Percentiles rank a stretch among this genome's conserved stretches.
Evolutionary conservation across 2,329 filamentous ascomycete genomes (phyloP).

Genomic region (Aspergillus sojae): DNA sequence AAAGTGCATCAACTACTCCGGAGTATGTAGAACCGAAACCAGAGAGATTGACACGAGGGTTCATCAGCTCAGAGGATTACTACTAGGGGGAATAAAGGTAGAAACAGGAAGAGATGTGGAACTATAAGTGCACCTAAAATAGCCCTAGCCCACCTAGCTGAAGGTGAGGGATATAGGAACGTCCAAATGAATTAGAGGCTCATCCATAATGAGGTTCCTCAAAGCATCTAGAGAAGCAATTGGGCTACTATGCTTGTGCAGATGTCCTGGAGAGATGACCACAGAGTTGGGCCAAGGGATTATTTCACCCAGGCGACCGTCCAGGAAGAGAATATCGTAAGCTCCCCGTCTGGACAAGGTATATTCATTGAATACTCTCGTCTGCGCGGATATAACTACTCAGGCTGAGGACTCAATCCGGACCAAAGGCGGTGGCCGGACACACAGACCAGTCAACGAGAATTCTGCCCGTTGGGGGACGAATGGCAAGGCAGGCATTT

Average conservation of each 20-base stretch:
- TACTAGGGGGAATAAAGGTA: too few species aligned
- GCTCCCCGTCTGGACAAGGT: background rate
- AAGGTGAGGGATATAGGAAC: background rate
- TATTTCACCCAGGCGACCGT: background rate
- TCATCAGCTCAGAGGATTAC: too few species aligned
- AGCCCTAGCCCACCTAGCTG: background rate
- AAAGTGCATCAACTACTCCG: too few species aligned
- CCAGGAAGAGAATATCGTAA: background rate
- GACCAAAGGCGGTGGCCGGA: slow-evolving; percentile 15
- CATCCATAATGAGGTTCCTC: background rate
- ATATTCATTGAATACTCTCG: background rate
- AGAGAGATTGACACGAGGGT: too few species aligned
- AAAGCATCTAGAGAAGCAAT: too few species aligned
- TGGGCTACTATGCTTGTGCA: background rate
- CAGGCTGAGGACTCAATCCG: slow-evolving; percentile 20
- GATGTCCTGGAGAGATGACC: background rate
- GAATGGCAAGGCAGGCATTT: slow-evolving; percentile 20
- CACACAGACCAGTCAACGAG: slow-evolving; percentile 4
- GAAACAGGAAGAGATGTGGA: background rate
- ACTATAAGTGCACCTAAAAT: background rate
- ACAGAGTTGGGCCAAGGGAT: background rate
- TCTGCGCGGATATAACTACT: background rate
- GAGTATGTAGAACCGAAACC: too few species aligned
- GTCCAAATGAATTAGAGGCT: background rate
- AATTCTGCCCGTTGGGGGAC: slow-evolving; percentile 5